phyloP scores from a whole-genome alignment of 1,139 yeast genomes.

The Candida freyschussii region DNA sequence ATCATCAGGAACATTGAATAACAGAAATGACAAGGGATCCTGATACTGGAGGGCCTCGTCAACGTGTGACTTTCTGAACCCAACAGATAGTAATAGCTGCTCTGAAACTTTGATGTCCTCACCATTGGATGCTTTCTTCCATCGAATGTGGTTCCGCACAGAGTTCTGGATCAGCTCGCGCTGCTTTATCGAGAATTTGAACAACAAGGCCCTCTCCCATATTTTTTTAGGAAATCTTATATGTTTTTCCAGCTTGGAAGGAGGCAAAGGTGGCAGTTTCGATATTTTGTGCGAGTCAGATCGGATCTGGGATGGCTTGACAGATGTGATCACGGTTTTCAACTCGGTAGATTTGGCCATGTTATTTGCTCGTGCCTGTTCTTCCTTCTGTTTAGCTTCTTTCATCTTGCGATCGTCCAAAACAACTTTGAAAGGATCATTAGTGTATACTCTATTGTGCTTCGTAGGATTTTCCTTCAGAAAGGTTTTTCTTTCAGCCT shows the following conservation, averaged over 20 bases:
- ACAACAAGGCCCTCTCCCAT: constrained; percentile 60
- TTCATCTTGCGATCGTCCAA: constrained; percentile 47
- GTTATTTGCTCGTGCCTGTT: constrained; percentile 33
- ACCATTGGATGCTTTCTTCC: constrained; percentile 33
- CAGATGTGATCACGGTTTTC: constrained; percentile 38
- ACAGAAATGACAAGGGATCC: constrained; percentile 71
- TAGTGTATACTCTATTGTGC: constrained; percentile 51
- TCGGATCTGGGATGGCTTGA: constrained; percentile 7
- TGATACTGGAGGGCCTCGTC: constrained; percentile 68
- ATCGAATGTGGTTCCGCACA: constrained; percentile 47
- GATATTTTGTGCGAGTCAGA: constrained; percentile 1
- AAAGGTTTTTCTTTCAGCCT: constrained; percentile 46
- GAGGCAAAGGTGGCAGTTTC: constrained; percentile 1
- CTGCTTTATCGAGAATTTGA: constrained; percentile 33
- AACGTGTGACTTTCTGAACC: constrained; percentile 68
- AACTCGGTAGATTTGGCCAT: constrained; percentile 33
- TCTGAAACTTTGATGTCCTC: constrained; percentile 1
- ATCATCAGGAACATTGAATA: constrained; percentile 89
- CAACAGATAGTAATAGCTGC: constrained; percentile 35
- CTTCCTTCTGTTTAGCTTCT: constrained; percentile 41
- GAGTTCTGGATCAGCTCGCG: constrained; percentile 52
- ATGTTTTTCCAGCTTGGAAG: constrained; percentile 8
- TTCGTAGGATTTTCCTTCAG: constrained; percentile 40
- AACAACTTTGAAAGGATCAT: constrained; percentile 67
- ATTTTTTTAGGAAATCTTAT: constrained; percentile 51